A percentile compares a stretch with the other conserved stretches of the same genome.
These are phyloP conservation scores for Synchytrium microbalum DNA, from an alignment of 371 early-diverging fungal genomes.

Conservation along the genomic window DNA sequence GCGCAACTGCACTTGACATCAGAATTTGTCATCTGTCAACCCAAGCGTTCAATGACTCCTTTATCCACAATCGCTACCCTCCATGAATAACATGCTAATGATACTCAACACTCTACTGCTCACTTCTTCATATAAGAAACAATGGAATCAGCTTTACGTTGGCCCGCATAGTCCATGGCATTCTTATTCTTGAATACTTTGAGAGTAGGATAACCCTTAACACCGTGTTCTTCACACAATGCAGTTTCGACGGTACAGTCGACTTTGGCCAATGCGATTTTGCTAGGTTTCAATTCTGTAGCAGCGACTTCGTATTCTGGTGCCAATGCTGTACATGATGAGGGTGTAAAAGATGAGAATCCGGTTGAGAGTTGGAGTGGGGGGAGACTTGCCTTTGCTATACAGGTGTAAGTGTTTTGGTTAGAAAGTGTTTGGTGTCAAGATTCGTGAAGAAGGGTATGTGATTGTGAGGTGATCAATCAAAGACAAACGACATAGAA, in stretches of 20 bases:
- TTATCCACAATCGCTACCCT: neutral
- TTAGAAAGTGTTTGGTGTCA: neutral
- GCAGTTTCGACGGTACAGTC: slow-evolving; percentile 86
- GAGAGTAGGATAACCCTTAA: slow-evolving; percentile 89
- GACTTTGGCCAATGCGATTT: slow-evolving; percentile 80
- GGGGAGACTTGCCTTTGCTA: neutral
- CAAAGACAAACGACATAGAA: too few relatives aligned
- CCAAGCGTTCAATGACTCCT: slow-evolving; percentile 6
- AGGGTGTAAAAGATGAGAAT: neutral
- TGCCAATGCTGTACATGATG: slow-evolving; percentile 47
- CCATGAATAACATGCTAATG: too few relatives aligned
- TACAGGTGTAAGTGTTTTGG: neutral
- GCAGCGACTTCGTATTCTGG: slow-evolving; percentile 92
- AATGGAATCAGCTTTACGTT: slow-evolving; percentile 74
- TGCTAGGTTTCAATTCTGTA: slow-evolving; percentile 56
- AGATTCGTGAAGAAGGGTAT: neutral
- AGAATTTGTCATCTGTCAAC: too few relatives aligned
- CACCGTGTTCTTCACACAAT: slow-evolving; percentile 68
- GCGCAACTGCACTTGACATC: too few relatives aligned
- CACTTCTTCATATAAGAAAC: slow-evolving; percentile 85
- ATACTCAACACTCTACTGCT: neutral
- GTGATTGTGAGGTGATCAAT: neutral
- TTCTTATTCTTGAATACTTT: slow-evolving; percentile 75
- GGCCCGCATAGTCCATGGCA: slow-evolving; percentile 67
- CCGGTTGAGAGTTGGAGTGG: too few relatives aligned